These are phyloP conservation scores for Kurtzmaniella cleridarum DNA, from an alignment of 805 yeast genomes.

Conservation along the genomic window DNA sequence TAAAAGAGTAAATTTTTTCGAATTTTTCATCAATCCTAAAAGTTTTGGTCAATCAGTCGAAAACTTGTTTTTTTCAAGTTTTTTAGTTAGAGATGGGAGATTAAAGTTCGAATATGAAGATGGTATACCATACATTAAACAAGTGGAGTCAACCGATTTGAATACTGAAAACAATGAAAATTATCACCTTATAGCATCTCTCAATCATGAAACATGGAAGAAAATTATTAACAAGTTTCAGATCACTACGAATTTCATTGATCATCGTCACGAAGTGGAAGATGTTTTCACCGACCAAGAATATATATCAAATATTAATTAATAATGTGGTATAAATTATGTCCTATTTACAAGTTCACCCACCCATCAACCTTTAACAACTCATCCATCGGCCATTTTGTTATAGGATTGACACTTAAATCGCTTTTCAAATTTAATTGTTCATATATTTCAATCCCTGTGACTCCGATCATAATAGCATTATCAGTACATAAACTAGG, in stretches of 20 bases:
- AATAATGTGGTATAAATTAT: not conserved
- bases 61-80: slow-evolving; percentile 77
- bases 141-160: slow-evolving; percentile 18
- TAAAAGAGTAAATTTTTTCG: slow-evolving; percentile 50
- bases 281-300: slow-evolving; percentile 20
- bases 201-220: slow-evolving; percentile 66
- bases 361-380: slow-evolving; percentile 47
- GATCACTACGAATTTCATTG: slow-evolving; percentile 53
- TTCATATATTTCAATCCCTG: slow-evolving; percentile 86
- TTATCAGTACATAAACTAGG: slow-evolving; percentile 82
- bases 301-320: not conserved
- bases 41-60: slow-evolving; percentile 79
- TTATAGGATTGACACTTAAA: slow-evolving; percentile 53
- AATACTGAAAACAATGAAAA: slow-evolving; percentile 13
- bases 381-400: slow-evolving; percentile 78
- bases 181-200: slow-evolving; percentile 63
- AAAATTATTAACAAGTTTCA: slow-evolving; percentile 46
- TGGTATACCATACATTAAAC: slow-evolving; percentile 41
- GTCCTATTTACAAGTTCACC: slow-evolving; percentile 17
- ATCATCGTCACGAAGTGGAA: slow-evolving; percentile 29
- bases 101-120: slow-evolving; percentile 47
- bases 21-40: slow-evolving; percentile 66
- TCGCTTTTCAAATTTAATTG: slow-evolving; percentile 41
- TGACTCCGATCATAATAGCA: slow-evolving; percentile 96
- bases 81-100: slow-evolving; percentile 69